phyloP scores from a whole-genome alignment of 495 filamentous ascomycete species.

The Penicillium coffeae region DNA sequence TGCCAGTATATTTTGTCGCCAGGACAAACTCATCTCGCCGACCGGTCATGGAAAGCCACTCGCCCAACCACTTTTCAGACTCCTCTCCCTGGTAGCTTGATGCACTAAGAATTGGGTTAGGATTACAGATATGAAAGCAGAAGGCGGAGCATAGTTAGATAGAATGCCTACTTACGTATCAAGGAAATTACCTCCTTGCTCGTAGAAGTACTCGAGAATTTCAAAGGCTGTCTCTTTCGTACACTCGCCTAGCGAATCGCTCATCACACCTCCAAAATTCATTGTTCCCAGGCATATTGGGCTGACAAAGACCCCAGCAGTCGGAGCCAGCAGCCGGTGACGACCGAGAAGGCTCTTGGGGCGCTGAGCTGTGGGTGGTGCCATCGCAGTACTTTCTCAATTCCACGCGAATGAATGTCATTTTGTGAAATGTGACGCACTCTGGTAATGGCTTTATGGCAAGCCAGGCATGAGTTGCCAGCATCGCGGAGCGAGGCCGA shows the following conservation, averaged over 20 bases:
- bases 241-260: constrained; percentile 52
- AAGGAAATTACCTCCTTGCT: constrained; percentile 72
- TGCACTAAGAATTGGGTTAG: too few relatives aligned
- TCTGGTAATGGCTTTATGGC: too few relatives aligned
- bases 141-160: too few relatives aligned
- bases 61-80: constrained; percentile 70
- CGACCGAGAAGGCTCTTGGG: constrained; percentile 37
- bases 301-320: constrained; percentile 53
- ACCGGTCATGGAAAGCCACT: constrained; percentile 61
- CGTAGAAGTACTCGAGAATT: constrained; percentile 65
- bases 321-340: constrained; percentile 57
- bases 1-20: constrained; percentile 66
- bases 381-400: too few relatives aligned
- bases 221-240: constrained; percentile 56
- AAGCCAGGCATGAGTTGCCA: too few relatives aligned
- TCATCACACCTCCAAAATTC: constrained; percentile 54
- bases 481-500: too few relatives aligned
- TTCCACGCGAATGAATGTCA: too few relatives aligned
- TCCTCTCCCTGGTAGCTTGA: constrained; percentile 68
- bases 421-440: too few relatives aligned
- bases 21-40: constrained; percentile 62
- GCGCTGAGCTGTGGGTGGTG: too few relatives aligned
- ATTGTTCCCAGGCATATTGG: constrained; percentile 61
- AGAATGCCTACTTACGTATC: too few relatives aligned
- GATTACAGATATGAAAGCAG: too few relatives aligned